Conservation (phyloP, 2,329 filamentous ascomycete species). For the Colletotrichum destructivum region DNA sequence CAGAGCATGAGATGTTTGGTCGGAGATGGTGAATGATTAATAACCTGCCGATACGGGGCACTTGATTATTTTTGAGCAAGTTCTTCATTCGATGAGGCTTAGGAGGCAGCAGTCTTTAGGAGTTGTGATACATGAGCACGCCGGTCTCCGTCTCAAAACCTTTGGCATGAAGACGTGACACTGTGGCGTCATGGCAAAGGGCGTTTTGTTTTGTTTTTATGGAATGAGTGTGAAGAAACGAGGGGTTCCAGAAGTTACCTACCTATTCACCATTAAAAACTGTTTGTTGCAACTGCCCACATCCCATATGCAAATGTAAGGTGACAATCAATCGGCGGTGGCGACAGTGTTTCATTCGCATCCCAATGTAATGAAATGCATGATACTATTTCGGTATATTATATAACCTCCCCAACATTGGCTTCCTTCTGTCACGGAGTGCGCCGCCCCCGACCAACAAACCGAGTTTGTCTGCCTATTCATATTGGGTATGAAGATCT, state of each 20-base stretch:
- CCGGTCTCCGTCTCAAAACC: background rate
- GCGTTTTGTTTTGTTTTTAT: background rate
- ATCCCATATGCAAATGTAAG: background rate
- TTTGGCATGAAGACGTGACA: background rate
- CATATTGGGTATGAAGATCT: slow-evolving; percentile 11
- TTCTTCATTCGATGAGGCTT: background rate
- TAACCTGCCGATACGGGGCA: background rate
- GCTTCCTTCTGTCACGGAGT: background rate
- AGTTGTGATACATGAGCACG: background rate
- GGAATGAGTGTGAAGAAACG: background rate
- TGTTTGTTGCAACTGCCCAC: background rate
- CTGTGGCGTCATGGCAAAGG: background rate
- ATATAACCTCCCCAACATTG: background rate
- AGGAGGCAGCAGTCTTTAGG: background rate
- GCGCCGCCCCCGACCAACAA: background rate
- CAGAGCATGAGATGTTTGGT: slow-evolving; percentile 39
- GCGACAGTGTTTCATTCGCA: too few relatives aligned
- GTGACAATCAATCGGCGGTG: background rate
- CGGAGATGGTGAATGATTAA: slow-evolving; percentile 27
- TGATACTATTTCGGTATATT: slow-evolving; percentile 20
- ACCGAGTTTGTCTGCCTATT: background rate
- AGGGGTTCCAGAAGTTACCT: too few relatives aligned
- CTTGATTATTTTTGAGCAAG: too few relatives aligned
- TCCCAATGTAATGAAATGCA: background rate
- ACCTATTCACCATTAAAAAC: background rate